Evolutionary conservation across 163 green algal genomes (phyloP).

Genomic region (Botryococcus braunii): DNA sequence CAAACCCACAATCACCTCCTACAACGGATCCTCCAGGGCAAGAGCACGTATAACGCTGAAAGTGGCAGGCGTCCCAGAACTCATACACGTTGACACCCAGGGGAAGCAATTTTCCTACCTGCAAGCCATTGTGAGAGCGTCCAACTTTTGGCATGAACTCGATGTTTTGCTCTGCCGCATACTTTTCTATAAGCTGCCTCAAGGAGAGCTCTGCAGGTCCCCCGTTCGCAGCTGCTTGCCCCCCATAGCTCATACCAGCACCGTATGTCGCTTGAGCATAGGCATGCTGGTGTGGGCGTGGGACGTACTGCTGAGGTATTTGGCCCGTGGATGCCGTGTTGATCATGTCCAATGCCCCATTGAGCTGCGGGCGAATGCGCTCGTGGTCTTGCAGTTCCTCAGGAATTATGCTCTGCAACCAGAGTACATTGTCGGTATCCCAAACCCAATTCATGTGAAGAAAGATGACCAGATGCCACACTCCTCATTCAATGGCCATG

Average conservation of each 20-base stretch:
- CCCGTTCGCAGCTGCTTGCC: not conserved
- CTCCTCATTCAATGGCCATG: too few species aligned
- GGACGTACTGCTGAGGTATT: slow-evolving; percentile 12
- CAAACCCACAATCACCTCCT: too few species aligned
- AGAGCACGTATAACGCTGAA: not conserved
- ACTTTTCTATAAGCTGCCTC: slow-evolving; percentile 76
- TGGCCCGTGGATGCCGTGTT: slow-evolving; percentile 63
- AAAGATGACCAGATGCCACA: too few species aligned
- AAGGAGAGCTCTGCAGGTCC: slow-evolving; percentile 48
- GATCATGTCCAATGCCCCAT: slow-evolving; percentile 77
- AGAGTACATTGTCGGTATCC: too few species aligned
- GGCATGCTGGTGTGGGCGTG: slow-evolving; percentile 2
- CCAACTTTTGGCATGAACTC: slow-evolving; percentile 83
- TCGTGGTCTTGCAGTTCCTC: slow-evolving; percentile 62
- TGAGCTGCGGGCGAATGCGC: slow-evolving; percentile 65
- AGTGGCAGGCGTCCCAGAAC: not conserved
- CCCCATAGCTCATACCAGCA: too few species aligned
- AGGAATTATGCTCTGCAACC: slow-evolving; percentile 26
- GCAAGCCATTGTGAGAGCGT: slow-evolving; percentile 72
- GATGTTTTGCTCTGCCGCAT: slow-evolving; percentile 71
- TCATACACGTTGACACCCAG: not conserved
- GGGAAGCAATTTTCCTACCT: slow-evolving; percentile 24
- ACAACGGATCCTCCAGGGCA: too few species aligned
- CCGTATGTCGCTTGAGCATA: slow-evolving; percentile 5
- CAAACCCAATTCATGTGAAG: too few species aligned